Conservation (phyloP, 768 basidiomycete species). For the Xerocomellus chrysenteron region DNA sequence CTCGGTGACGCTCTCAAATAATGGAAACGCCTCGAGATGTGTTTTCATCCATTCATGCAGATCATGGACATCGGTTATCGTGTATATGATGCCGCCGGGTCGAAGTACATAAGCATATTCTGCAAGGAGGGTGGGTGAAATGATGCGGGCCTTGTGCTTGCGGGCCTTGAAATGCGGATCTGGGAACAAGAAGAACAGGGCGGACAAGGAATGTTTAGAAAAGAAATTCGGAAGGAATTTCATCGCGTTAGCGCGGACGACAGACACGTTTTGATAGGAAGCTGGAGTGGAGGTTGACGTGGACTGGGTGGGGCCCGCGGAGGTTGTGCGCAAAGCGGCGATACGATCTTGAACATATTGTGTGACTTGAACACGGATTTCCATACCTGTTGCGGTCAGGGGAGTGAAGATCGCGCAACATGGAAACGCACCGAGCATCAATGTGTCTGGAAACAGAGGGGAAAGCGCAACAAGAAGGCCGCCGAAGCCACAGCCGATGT, state of each 20-base stretch:
- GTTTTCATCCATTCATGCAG: conserved; percentile 93
- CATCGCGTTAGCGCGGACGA: conserved; percentile 97
- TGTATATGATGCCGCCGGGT: conserved; percentile 95
- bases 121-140: conserved; percentile 94
- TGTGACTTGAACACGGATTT: conserved; percentile 95
- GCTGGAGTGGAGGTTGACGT: conserved; percentile 32
- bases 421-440: conserved; percentile 82
- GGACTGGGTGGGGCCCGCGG: conserved; percentile 26
- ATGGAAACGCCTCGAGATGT: conserved; percentile 84
- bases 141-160: conserved; percentile 99
- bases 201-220: conserved; percentile 81
- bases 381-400: conserved; percentile 64
- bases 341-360: conserved; percentile 96
- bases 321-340: conserved; percentile 77
- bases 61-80: conserved; percentile 95
- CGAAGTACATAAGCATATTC: conserved; percentile 94
- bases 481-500: conserved; percentile 97
- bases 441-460: conserved; percentile 84
- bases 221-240: conserved; percentile 99
- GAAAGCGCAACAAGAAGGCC: conserved; percentile 88
- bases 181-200: conserved; percentile 97
- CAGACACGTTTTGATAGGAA: conserved; percentile 84
- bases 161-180: conserved; percentile 98
- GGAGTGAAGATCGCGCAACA: background rate
- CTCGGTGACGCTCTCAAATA: conserved; percentile 81